These are phyloP conservation scores for Ogataea parapolymorpha DNA, from an alignment of 805 yeast genomes.

Conservation along the genomic window DNA sequence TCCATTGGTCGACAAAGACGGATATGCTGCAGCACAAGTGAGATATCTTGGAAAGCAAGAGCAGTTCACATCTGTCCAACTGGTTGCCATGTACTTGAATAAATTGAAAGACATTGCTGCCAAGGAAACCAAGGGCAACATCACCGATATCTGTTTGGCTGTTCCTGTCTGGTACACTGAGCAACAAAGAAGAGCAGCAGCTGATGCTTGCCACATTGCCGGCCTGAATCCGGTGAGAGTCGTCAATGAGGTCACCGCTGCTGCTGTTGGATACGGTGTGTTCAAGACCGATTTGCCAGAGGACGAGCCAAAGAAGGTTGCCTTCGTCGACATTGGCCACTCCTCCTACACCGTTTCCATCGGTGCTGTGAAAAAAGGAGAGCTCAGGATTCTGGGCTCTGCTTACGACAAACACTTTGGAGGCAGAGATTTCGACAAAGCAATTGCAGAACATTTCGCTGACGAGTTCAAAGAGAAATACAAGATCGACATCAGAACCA, in stretches of 20 bases:
- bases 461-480: slow-evolving; percentile 86
- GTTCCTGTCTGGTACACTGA: slow-evolving; percentile 98
- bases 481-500: slow-evolving; percentile 86
- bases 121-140: slow-evolving; percentile 76
- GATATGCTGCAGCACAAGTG: slow-evolving; percentile 81
- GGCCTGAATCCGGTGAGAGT: slow-evolving; percentile 98
- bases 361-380: slow-evolving; percentile 93
- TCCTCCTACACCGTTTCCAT: slow-evolving; percentile 88
- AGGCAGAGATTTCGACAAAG: slow-evolving; percentile 94
- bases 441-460: slow-evolving; percentile 93
- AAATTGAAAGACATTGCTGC: slow-evolving; percentile 79
- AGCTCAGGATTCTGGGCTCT: slow-evolving; percentile 86
- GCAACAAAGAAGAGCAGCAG: slow-evolving; percentile 91
- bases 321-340: slow-evolving; percentile 96
- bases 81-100: slow-evolving; percentile 91
- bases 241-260: slow-evolving; percentile 96
- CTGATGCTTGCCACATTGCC: slow-evolving; percentile 94
- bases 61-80: slow-evolving; percentile 82
- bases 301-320: slow-evolving; percentile 85
- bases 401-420: slow-evolving; percentile 96
- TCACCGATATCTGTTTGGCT: slow-evolving; percentile 86
- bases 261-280: slow-evolving; percentile 98
- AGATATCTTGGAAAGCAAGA: slow-evolving; percentile 75
- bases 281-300: slow-evolving; percentile 97
- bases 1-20: slow-evolving; percentile 67